Conservation (phyloP, 345 rosid species). For the Gossypium stocksii region DNA sequence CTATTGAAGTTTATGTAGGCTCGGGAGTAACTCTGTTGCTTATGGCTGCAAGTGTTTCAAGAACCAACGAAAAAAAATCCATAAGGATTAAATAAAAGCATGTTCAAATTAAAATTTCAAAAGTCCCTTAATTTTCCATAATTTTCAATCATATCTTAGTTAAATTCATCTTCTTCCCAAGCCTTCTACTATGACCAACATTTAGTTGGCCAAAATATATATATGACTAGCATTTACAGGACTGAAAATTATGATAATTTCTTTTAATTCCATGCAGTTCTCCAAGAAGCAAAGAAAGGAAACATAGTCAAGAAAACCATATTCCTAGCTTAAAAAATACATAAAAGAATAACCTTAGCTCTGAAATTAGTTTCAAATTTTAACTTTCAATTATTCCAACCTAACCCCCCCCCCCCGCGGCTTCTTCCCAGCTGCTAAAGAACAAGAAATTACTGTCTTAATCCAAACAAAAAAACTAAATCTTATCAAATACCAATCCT, state of each 20-base stretch:
- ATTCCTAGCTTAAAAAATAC: background rate
- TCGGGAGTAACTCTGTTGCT: conserved; percentile 49
- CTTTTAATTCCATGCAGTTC: background rate
- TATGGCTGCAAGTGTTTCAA: conserved; percentile 34
- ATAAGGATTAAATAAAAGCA: background rate
- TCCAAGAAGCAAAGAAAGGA: background rate
- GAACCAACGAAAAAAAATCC: background rate
- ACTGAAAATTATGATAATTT: background rate
- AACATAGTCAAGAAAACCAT: background rate
- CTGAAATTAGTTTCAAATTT: background rate
- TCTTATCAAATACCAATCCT: too few relatives aligned
- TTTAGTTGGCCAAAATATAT: too few relatives aligned
- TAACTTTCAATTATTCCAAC: background rate
- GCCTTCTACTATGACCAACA: too few relatives aligned
- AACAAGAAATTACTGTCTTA: background rate
- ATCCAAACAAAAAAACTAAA: too few relatives aligned
- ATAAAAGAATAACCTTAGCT: background rate
- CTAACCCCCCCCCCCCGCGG: background rate
- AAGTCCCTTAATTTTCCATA: background rate
- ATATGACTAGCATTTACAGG: background rate
- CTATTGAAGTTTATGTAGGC: conserved; percentile 58
- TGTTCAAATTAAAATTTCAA: background rate
- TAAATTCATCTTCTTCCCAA: background rate
- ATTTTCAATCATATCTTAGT: background rate
- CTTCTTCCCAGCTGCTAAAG: background rate